Percentiles rank a stretch among this genome's conserved stretches.
phyloP scores from a whole-genome alignment of 192 early-diverging fungal species.

The Podila epigama region DNA sequence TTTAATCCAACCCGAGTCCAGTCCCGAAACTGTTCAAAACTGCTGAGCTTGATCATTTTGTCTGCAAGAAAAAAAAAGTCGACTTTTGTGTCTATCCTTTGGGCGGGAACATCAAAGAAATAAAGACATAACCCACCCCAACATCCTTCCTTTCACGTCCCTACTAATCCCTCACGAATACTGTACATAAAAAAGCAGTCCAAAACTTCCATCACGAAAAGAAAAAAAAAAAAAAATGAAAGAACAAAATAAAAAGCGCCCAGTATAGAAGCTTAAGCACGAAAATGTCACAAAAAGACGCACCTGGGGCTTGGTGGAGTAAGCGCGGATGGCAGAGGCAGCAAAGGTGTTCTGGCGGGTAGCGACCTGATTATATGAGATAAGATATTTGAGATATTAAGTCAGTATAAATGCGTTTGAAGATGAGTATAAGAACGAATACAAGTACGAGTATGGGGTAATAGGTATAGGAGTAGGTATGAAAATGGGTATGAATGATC shows the following conservation, averaged over 20 bases:
- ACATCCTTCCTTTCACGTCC: too few species aligned
- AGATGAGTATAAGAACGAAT: background rate
- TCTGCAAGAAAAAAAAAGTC: too few species aligned
- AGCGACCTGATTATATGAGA: too few species aligned
- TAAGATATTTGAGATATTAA: too few species aligned
- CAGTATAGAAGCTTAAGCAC: background rate
- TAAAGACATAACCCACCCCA: too few species aligned
- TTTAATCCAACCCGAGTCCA: too few species aligned
- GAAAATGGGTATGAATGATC: background rate
- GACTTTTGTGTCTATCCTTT: too few species aligned
- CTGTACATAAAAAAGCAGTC: background rate
- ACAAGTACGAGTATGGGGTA: background rate
- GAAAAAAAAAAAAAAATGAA: background rate
- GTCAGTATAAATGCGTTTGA: too few species aligned
- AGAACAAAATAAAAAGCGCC: background rate
- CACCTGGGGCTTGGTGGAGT: constrained; percentile 62
- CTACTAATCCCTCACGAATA: too few species aligned
- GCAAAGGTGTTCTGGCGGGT: constrained; percentile 52
- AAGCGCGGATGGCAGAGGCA: constrained; percentile 50
- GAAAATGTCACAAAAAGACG: background rate
- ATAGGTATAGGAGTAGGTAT: background rate
- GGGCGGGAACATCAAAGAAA: too few species aligned
- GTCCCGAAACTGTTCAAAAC: background rate
- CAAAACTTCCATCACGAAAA: background rate
- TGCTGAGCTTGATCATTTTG: too few species aligned